Percentiles rank a stretch among this genome's conserved stretches.
Evolutionary conservation across 306 rosid genomes (phyloP).

Genomic region (Echinosophora koreensis): DNA sequence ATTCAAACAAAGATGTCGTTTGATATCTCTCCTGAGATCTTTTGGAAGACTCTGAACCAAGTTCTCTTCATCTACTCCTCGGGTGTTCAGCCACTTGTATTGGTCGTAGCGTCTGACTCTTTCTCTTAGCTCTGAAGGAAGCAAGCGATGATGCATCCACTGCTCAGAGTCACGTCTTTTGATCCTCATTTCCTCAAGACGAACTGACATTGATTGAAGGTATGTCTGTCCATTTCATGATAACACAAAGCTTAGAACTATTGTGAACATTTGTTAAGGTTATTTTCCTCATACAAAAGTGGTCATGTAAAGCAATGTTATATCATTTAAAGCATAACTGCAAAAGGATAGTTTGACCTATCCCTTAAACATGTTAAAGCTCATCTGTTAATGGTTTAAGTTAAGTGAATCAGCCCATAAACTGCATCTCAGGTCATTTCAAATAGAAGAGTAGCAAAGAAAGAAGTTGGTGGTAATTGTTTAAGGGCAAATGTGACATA

Average conservation of each 20-base stretch:
- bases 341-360: background rate
- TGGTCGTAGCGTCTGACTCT: slow-evolving; percentile 61
- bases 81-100: slow-evolving; percentile 65
- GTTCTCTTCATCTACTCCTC: slow-evolving; percentile 65
- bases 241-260: slow-evolving; percentile 18
- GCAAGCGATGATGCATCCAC: slow-evolving; percentile 69
- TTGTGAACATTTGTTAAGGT: slow-evolving; percentile 17
- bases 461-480: too few relatives aligned
- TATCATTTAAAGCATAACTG: slow-evolving; percentile 14
- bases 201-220: slow-evolving; percentile 64
- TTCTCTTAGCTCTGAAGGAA: slow-evolving; percentile 62
- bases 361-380: too few relatives aligned
- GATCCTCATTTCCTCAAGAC: slow-evolving; percentile 68
- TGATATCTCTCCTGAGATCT: slow-evolving; percentile 65
- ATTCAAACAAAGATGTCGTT: slow-evolving; percentile 67
- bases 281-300: background rate
- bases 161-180: slow-evolving; percentile 64
- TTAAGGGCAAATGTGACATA: background rate
- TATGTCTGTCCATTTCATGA: slow-evolving; percentile 52
- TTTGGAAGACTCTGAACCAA: slow-evolving; percentile 62
- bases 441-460: too few relatives aligned
- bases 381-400: too few relatives aligned
- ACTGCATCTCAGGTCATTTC: too few relatives aligned
- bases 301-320: background rate
- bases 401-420: too few relatives aligned